These are phyloP conservation scores for Pythium vanterpoolii DNA, from an alignment of 352 stramenopile species.

Conservation along the genomic window DNA sequence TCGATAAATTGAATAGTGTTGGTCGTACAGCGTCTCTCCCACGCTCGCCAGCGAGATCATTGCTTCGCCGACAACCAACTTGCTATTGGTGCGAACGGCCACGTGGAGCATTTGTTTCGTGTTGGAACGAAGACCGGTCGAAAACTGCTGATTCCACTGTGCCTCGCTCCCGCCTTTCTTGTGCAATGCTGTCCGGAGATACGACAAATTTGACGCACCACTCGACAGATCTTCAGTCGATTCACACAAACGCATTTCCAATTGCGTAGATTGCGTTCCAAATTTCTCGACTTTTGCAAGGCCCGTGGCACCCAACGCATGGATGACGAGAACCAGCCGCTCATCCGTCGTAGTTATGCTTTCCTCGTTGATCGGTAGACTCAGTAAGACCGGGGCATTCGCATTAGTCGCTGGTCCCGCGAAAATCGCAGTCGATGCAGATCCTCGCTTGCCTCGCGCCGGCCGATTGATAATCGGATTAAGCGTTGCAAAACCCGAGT, in stretches of 20 bases:
- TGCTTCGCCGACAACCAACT: conserved; percentile 61
- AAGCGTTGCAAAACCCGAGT: conserved; percentile 56
- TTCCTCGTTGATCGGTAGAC: conserved; percentile 37
- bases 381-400: conserved; percentile 33
- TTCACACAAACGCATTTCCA: conserved; percentile 53
- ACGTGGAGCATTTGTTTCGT: conserved; percentile 48
- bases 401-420: neutral
- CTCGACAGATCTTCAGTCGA: conserved; percentile 8
- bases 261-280: conserved; percentile 64
- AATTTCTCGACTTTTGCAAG: conserved; percentile 74
- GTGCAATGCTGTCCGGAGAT: conserved; percentile 58
- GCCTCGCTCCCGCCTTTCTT: conserved; percentile 82
- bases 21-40: conserved; percentile 50
- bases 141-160: conserved; percentile 84
- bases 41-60: conserved; percentile 42
- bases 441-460: conserved; percentile 16
- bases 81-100: conserved; percentile 62
- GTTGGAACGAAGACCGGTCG: conserved; percentile 43
- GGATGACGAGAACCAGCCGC: conserved; percentile 44
- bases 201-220: conserved; percentile 19
- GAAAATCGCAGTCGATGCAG: conserved; percentile 20
- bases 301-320: conserved; percentile 54
- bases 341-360: conserved; percentile 11
- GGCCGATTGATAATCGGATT: conserved; percentile 53
- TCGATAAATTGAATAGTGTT: conserved; percentile 55